phyloP scores from a whole-genome alignment of 2,329 filamentous ascomycete genomes.

The Phoma herbarum region DNA sequence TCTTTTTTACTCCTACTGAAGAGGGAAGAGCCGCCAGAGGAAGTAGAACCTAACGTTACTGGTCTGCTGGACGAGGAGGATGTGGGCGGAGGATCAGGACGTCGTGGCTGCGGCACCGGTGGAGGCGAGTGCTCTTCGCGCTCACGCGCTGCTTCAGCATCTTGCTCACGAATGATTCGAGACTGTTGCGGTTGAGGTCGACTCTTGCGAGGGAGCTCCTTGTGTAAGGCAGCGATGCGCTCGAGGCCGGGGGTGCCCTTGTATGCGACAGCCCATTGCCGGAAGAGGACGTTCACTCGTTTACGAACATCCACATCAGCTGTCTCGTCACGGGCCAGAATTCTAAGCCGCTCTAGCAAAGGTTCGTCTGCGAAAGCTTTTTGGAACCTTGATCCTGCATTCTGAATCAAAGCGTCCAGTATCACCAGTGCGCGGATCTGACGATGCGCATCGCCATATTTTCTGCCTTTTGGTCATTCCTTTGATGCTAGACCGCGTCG shows the following conservation, averaged over 20 bases:
- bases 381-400: constrained; percentile 88
- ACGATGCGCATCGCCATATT: constrained; percentile 94
- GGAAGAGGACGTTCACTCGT: constrained; percentile 87
- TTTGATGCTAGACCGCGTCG: constrained; percentile 1
- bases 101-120: constrained; percentile 40
- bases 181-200: constrained; percentile 75
- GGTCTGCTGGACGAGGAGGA: constrained; percentile 43
- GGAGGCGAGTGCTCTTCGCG: constrained; percentile 62
- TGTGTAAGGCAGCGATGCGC: constrained; percentile 80
- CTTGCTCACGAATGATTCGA: constrained; percentile 83
- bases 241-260: constrained; percentile 82
- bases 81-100: constrained; percentile 38
- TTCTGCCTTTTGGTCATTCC: constrained; percentile 59
- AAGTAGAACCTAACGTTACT: constrained; percentile 37
- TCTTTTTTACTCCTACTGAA: constrained; percentile 62
- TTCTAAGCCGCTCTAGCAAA: constrained; percentile 86
- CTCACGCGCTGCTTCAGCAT: constrained; percentile 73
- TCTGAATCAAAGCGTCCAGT: constrained; percentile 92
- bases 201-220: constrained; percentile 69
- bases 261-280: constrained; percentile 85
- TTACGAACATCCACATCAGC: constrained; percentile 86
- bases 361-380: constrained; percentile 89
- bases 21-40: constrained; percentile 61
- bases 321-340: constrained; percentile 84
- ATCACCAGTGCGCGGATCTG: constrained; percentile 89